Percentiles rank a stretch among this genome's conserved stretches.
phyloP scores from a whole-genome alignment of 805 yeast species.

The Starmerella asiatica region DNA sequence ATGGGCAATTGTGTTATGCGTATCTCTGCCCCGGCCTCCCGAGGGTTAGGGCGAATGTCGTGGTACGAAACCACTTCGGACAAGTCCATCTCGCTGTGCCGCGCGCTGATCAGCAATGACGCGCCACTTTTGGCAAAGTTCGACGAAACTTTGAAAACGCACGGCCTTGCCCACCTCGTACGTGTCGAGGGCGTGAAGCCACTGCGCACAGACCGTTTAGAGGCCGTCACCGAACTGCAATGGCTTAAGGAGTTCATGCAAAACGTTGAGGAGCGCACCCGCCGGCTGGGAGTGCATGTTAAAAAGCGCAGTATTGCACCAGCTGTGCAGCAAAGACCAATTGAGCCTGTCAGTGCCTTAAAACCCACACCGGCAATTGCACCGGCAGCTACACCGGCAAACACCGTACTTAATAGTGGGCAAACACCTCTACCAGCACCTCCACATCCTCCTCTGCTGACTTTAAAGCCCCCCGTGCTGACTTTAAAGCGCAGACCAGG shows the following conservation, averaged over 20 bases:
- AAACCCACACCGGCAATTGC: too few species aligned
- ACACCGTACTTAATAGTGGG: too few species aligned
- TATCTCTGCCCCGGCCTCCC: too few species aligned
- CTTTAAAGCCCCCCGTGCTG: too few species aligned
- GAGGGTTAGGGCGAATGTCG: too few species aligned
- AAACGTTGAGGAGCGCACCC: conserved; percentile 4
- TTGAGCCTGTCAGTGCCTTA: too few species aligned
- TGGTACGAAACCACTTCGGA: conserved; percentile 11
- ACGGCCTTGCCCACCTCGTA: conserved; percentile 3
- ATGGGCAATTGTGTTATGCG: too few species aligned
- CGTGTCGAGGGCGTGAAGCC: background rate
- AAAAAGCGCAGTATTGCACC: background rate
- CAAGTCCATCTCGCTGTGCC: conserved; percentile 9
- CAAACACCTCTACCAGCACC: too few species aligned
- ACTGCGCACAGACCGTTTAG: conserved; percentile 1
- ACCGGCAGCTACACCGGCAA: too few species aligned
- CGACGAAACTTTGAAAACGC: conserved; percentile 2
- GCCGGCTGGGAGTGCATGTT: background rate
- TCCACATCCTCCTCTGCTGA: too few species aligned
- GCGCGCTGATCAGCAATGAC: conserved; percentile 4
- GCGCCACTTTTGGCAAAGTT: background rate
- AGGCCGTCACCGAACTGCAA: conserved; percentile 10
- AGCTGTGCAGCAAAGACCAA: too few species aligned
- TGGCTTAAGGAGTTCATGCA: conserved; percentile 8
- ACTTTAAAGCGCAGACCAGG: too few species aligned